A percentile compares a stretch with the other conserved stretches of the same genome.
These are phyloP conservation scores for Ustilago trichophora DNA, from an alignment of 1,284 basidiomycete genomes.

Conservation along the genomic window DNA sequence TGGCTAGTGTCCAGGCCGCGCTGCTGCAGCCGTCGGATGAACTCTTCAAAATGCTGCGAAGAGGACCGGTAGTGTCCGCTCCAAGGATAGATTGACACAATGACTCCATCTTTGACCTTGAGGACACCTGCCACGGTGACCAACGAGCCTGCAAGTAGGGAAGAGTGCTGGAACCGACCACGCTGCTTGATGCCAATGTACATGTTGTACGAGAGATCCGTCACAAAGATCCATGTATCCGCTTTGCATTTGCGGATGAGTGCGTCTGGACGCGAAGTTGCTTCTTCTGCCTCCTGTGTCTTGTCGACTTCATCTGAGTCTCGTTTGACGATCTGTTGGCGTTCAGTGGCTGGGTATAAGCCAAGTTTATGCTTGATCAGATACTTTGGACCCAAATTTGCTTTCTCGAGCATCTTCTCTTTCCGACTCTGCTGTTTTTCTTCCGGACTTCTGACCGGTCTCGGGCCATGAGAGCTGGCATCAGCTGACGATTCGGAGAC, in stretches of 20 bases:
- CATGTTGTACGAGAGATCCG: conserved; percentile 42
- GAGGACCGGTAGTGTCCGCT: conserved; percentile 51
- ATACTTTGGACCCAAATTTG: conserved; percentile 46
- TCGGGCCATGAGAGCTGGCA: neutral
- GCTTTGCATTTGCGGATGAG: conserved; percentile 36
- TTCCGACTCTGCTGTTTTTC: conserved; percentile 42
- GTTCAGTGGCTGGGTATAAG: conserved; percentile 29
- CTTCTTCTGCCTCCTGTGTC: neutral
- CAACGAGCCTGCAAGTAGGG: conserved; percentile 41
- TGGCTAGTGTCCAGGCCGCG: conserved; percentile 44
- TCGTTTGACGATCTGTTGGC: conserved; percentile 35
- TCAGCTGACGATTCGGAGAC: neutral
- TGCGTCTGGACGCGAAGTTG: conserved; percentile 11
- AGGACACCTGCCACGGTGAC: conserved; percentile 49
- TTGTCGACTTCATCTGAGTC: neutral
- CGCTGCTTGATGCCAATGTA: conserved; percentile 55
- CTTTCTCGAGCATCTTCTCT: conserved; percentile 32
- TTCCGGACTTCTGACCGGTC: conserved; percentile 3
- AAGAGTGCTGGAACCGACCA: conserved; percentile 52
- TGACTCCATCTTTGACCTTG: conserved; percentile 49
- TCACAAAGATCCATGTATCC: conserved; percentile 51
- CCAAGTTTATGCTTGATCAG: conserved; percentile 42
- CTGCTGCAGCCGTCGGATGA: conserved; percentile 33
- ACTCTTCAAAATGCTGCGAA: conserved; percentile 48
- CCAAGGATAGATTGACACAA: conserved; percentile 50